Evolutionary conservation across 768 basidiomycete genomes (phyloP), one percentile per base, ranked within the genome.

Genomic region (Sarcomyxa edulis): DNA sequence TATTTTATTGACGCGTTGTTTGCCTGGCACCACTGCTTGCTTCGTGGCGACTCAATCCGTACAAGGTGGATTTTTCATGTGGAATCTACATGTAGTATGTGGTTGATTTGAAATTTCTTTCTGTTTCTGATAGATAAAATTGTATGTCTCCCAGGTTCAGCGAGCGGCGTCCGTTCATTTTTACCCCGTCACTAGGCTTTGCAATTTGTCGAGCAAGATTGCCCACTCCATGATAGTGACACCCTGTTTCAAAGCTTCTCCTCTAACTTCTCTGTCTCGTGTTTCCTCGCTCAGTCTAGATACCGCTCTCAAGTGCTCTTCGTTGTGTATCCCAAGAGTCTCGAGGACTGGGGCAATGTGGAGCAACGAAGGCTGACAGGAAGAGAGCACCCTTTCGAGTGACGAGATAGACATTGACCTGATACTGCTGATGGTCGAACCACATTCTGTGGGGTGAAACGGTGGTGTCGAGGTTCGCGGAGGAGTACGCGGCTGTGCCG

Each of bases 141-240:
- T n/a, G n/a, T n/a, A n/a, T n/a, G n/a, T n/a, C n/a, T n/a, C n/a
- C n/a, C n/a, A n/a, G n/a, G n/a, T n/a, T n/a, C n/a, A n/a, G n/a
- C n/a, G n/a, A n/a, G n/a, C n/a, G n/a, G n/a, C n/a, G n/a, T n/a
- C n/a, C n/a, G n/a, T n/a, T n/a, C n/a, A n/a, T n/a, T n/a, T n/a
- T n/a, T n/a, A n/a, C n/a, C n/a, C n/a, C n/a, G n/a, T n/a, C n/a
- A n/a, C n/a, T n/a, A n/a, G n/a, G n/a, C n/a, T 61, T 45, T 72
- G 74, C 45, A 84, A 53, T 50, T 64, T 75, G 56, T 87, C 84
- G 42, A 87, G 56, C 48, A 87, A 62, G 49, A 86, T 81, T 15
- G 84, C 84, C 84, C 84, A 87, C 49, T 87, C 84, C 60, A 87
- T 64, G 6, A 84, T 68, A 1, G 82, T 84, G 35, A 87, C 64